Evolutionary conservation across 169 alveolate genomes (phyloP).

Genomic region (Pseudocohnilembus persalinus): DNA sequence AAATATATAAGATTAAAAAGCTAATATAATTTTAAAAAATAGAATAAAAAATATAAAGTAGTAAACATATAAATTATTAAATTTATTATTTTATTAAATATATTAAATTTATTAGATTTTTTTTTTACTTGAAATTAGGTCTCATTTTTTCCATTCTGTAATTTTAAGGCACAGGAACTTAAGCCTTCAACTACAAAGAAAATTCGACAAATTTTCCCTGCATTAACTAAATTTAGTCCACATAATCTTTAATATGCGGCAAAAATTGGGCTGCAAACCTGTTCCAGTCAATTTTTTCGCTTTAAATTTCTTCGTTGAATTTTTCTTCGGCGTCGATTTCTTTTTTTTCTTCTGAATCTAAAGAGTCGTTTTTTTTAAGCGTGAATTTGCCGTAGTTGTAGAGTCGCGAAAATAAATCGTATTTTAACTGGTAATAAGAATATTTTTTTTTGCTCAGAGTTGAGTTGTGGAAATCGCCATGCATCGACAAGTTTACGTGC

Average conservation of each 20-base stretch:
- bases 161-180: slow-evolving; percentile 25
- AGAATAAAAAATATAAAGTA: too few relatives aligned
- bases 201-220: slow-evolving; percentile 34
- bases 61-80: too few relatives aligned
- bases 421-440: too few relatives aligned
- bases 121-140: slow-evolving; percentile 1
- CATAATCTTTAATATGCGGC: slow-evolving; percentile 1
- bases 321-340: not conserved
- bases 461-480: too few relatives aligned
- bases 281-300: not conserved
- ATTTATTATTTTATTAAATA: too few relatives aligned
- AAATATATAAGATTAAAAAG: too few relatives aligned
- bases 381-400: not conserved
- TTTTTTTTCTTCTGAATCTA: not conserved
- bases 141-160: slow-evolving; percentile 31
- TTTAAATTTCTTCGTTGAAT: not conserved
- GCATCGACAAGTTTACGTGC: too few relatives aligned
- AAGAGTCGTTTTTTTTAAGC: not conserved
- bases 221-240: slow-evolving; percentile 10
- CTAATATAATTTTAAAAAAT: too few relatives aligned
- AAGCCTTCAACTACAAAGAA: slow-evolving; percentile 3
- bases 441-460: too few relatives aligned
- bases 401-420: not conserved
- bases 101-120: too few relatives aligned
- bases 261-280: slow-evolving; percentile 2